Conservation (phyloP, 2,329 filamentous ascomycete species). For the Beauveria scarabaeidicola region DNA sequence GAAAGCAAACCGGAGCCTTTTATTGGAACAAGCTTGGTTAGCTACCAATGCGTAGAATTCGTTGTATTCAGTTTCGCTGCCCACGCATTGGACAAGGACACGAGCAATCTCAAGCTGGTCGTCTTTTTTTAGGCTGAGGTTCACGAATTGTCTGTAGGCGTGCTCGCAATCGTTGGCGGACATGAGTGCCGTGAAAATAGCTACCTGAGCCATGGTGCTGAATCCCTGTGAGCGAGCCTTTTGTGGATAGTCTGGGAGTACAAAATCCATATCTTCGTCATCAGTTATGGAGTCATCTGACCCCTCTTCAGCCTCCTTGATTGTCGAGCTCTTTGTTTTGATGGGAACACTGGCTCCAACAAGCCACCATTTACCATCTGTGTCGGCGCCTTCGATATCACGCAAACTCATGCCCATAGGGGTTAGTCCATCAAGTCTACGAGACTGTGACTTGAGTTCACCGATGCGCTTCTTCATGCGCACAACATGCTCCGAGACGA, state of each 20-base stretch:
- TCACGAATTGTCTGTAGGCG: constrained; percentile 68
- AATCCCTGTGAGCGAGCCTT: constrained; percentile 77
- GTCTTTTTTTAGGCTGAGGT: constrained; percentile 75
- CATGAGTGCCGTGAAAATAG: constrained; percentile 90
- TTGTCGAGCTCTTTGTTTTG: constrained; percentile 17
- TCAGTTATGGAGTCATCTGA: constrained; percentile 24
- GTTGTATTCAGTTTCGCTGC: constrained; percentile 78
- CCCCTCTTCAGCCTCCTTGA: constrained; percentile 15
- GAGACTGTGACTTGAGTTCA: constrained; percentile 53
- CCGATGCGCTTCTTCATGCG: constrained; percentile 86
- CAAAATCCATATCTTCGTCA: constrained; percentile 39
- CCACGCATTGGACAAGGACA: constrained; percentile 80
- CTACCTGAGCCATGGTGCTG: constrained; percentile 76
- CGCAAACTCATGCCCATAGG: constrained; percentile 72
- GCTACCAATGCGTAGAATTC: constrained; percentile 88
- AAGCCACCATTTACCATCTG: constrained; percentile 96
- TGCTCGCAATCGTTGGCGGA: constrained; percentile 78
- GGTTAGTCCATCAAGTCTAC: constrained; percentile 62
- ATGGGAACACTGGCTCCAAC: constrained; percentile 84
- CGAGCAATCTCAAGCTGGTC: constrained; percentile 81
- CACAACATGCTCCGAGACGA: constrained; percentile 73
- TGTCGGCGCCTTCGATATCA: constrained; percentile 77
- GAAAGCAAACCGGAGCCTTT: constrained; percentile 72
- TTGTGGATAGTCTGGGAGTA: constrained; percentile 58
- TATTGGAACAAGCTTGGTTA: constrained; percentile 65